These are phyloP conservation scores for Lactarius vividus DNA, from an alignment of 768 basidiomycete genomes.

Conservation along the genomic window DNA sequence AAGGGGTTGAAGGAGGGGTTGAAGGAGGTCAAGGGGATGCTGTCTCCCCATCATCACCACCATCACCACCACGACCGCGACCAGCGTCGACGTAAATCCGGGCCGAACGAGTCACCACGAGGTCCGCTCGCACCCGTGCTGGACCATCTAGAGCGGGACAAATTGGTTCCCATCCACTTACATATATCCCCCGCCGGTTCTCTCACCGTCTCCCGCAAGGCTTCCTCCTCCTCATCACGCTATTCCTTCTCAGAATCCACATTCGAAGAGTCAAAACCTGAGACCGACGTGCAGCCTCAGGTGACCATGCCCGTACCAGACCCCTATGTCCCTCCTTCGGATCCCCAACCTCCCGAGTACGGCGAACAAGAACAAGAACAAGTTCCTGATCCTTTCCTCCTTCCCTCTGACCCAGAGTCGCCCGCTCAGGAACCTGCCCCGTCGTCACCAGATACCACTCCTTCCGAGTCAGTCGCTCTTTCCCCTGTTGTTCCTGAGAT, in stretches of 20 bases:
- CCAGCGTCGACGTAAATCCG: constrained; percentile 13
- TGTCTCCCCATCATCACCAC: constrained; percentile 21
- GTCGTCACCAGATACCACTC: constrained; percentile 38
- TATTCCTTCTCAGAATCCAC: constrained; percentile 13
- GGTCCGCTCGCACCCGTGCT: constrained; percentile 22
- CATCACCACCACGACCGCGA: not conserved
- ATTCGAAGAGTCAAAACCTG: constrained; percentile 19
- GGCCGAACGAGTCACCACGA: constrained; percentile 17
- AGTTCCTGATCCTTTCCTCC: constrained; percentile 55
- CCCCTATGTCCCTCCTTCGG: constrained; percentile 2
- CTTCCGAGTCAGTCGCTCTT: constrained; percentile 45
- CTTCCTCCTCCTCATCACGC: constrained; percentile 31
- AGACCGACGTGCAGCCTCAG: constrained; percentile 1
- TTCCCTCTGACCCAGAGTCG: constrained; percentile 29
- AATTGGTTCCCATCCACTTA: constrained; percentile 31
- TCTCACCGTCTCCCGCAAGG: constrained; percentile 44
- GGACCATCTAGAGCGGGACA: constrained; percentile 15
- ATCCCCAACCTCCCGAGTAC: not conserved
- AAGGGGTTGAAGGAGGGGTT: constrained; percentile 28
- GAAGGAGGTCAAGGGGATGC: constrained; percentile 28
- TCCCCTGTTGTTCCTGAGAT: constrained; percentile 25
- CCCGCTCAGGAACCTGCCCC: constrained; percentile 28
- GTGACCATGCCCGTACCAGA: constrained; percentile 5
- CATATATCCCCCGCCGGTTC: constrained; percentile 36
- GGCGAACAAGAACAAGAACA: constrained; percentile 5